These are phyloP conservation scores for Yarrowia keelungensis DNA, from an alignment of 805 yeast genomes.

Conservation along the genomic window DNA sequence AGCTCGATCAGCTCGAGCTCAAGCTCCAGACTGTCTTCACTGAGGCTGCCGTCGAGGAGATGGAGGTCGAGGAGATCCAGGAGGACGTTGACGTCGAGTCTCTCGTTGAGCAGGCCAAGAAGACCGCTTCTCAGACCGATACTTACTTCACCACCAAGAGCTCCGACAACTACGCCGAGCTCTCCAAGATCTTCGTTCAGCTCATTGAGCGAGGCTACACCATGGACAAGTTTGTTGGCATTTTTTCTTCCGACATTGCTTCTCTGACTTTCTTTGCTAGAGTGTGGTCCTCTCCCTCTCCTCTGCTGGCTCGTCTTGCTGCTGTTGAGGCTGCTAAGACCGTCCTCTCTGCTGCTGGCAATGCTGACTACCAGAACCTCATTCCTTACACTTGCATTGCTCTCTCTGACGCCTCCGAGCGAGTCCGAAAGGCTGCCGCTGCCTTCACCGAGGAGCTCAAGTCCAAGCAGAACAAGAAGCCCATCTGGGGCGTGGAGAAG, in stretches of 20 bases:
- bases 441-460: constrained; percentile 43
- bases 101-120: constrained; percentile 31
- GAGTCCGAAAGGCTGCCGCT: constrained; percentile 49
- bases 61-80: constrained; percentile 35
- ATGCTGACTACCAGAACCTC: constrained; percentile 50
- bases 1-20: constrained; percentile 41
- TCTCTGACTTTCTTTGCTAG: constrained; percentile 50
- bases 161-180: constrained; percentile 22
- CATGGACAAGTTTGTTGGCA: constrained; percentile 14
- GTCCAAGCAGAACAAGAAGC: constrained; percentile 43
- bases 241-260: constrained; percentile 40
- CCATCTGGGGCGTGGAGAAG: constrained; percentile 44
- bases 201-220: constrained; percentile 29
- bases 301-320: constrained; percentile 50
- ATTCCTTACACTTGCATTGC: constrained; percentile 49
- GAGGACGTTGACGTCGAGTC: constrained; percentile 28
- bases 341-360: neutral
- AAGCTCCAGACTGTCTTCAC: constrained; percentile 42
- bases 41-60: constrained; percentile 33
- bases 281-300: constrained; percentile 49
- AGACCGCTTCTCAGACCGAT: constrained; percentile 19
- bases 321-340: constrained; percentile 47
- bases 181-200: constrained; percentile 29
- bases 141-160: constrained; percentile 20
- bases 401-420: constrained; percentile 49